These are phyloP conservation scores for Endotrypanum monterogeii DNA, from an alignment of 208 protist species.

Conservation along the genomic window DNA sequence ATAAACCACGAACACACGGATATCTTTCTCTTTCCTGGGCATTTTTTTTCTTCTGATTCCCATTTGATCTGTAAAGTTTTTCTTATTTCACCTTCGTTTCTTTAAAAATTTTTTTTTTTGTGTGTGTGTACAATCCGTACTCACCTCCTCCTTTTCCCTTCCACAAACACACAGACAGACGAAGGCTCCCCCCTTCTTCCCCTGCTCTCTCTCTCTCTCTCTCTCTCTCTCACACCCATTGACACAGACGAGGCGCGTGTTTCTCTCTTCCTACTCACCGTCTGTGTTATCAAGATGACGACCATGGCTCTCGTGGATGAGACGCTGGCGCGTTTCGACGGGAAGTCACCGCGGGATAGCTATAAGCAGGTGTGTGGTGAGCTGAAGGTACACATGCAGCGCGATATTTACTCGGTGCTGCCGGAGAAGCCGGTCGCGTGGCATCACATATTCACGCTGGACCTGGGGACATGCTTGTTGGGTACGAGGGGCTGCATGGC, in stretches of 20 bases:
- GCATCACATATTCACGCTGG: constrained; percentile 69
- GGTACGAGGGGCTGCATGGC: constrained; percentile 81
- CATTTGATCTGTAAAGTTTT: too few relatives aligned
- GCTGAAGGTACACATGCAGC: constrained; percentile 65
- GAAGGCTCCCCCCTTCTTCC: too few relatives aligned
- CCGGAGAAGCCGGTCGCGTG: constrained; percentile 65
- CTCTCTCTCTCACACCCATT: neutral
- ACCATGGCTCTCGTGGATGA: constrained; percentile 73
- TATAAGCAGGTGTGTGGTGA: constrained; percentile 84
- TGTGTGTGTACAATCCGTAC: too few relatives aligned
- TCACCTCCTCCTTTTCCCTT: neutral
- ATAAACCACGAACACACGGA: neutral
- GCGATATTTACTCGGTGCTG: constrained; percentile 47
- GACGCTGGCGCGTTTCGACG: constrained; percentile 68
- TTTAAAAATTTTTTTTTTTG: too few relatives aligned
- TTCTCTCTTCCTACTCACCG: too few relatives aligned
- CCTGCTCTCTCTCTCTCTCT: neutral
- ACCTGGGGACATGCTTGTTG: constrained; percentile 51
- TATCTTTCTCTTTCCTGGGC: too few relatives aligned
- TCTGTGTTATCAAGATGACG: constrained; percentile 46
- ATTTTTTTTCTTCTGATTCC: too few relatives aligned
- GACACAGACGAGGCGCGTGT: neutral
- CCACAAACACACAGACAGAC: too few relatives aligned
- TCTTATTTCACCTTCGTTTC: too few relatives aligned
- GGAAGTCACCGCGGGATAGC: constrained; percentile 74